Evolutionary conservation across 2,329 filamentous ascomycete genomes (phyloP).

Genomic region (Scedosporium dehoogii): DNA sequence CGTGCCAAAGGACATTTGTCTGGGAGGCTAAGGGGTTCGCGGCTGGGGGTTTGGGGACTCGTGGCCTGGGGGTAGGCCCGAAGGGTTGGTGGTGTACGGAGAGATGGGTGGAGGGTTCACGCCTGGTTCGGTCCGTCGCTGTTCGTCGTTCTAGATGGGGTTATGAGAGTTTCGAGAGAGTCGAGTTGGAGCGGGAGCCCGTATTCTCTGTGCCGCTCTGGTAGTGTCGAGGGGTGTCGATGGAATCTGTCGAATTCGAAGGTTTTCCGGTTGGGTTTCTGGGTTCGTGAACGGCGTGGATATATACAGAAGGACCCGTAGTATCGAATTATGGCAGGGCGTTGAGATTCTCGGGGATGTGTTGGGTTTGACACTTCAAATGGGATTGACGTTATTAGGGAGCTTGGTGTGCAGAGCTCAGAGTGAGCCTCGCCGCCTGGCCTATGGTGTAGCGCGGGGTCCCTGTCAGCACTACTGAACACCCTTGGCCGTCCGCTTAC

Average conservation of each 20-base stretch:
- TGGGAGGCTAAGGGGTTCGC: background rate
- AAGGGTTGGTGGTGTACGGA: background rate
- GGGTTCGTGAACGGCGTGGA: no score
- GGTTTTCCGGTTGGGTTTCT: background rate
- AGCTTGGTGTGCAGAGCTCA: no score
- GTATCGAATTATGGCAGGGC: no score
- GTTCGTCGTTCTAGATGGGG: no score
- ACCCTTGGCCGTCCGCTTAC: background rate
- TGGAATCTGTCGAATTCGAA: background rate
- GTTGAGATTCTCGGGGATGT: no score
- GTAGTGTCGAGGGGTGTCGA: background rate
- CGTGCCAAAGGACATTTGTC: slow-evolving; percentile 61
- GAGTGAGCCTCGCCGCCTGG: no score
- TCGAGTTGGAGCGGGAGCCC: background rate
- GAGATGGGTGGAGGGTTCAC: background rate
- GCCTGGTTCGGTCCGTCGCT: background rate
- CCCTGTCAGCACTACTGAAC: background rate
- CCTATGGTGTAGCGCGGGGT: background rate
- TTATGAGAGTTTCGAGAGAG: background rate
- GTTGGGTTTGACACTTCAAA: no score
- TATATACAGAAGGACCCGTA: no score
- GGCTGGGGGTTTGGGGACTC: background rate
- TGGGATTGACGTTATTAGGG: no score
- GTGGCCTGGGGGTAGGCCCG: background rate
- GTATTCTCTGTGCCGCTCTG: background rate